Evolutionary conservation across 2,329 filamentous ascomycete species (phyloP), one percentile per base, ranked within the genome.

Genomic region (Tolypocladium capitatum): DNA sequence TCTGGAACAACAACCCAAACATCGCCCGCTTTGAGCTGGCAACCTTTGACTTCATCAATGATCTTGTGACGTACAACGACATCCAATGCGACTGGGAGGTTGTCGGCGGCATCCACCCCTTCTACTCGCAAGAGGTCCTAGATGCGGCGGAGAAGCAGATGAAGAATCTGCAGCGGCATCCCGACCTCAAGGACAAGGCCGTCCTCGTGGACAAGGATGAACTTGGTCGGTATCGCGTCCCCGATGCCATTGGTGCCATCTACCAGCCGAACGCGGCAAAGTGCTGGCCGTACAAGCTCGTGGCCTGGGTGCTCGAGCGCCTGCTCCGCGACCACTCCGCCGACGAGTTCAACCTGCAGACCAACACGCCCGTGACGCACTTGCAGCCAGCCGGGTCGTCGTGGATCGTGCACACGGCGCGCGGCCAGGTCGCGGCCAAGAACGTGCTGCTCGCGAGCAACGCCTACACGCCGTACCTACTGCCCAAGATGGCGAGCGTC

Each of bases 231-330:
- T 70, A 85, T 24, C 69, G 80, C 4, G 64, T 83, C 1, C 72
- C 75, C 0, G 62, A 63, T 8, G 81, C 80, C 7, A 59, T 73
- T 8, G 86, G 81, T 2, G 84, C 80, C 6, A 72, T 88, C 4
- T 67, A 83, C 16, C 83, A 83, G 51, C 68, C 69, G 36, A 68
- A 77, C 38, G 85, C 86, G 0, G 84, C 81, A 0, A 80, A 79
- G 55, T 61, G 87, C 42, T 90, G 84, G 84, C 88, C 88, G 0
- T 94, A 94, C 64, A 94, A 92, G 65, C 75, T 94, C 18, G 81
- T 94, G 2, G 70, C 80, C 1, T 83, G 80, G 64, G 72, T 90
- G 0, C 67, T 94, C 1, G 78, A 86, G 59, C 63, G 68, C 9
- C 72, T 86, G 0, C 58, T 78, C 1, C 52, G 48, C 28, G 55